These are phyloP conservation scores for Lycium ferocissimum DNA, from an alignment of 257 asterid genomes.

Conservation along the genomic window DNA sequence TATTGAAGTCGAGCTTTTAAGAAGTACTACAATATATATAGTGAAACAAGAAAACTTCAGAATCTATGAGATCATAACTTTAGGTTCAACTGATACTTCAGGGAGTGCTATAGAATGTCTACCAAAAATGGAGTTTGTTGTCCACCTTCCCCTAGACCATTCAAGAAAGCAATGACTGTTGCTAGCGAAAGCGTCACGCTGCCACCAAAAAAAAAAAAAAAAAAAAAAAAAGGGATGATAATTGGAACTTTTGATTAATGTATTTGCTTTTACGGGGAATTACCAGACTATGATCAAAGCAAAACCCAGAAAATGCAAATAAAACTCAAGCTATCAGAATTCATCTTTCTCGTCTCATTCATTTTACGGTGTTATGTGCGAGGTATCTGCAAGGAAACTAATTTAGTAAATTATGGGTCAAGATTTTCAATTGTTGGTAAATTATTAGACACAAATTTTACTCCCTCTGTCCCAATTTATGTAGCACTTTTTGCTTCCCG, in stretches of 20 bases:
- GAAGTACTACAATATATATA: conserved; percentile 54
- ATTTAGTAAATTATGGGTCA: background rate
- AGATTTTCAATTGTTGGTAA: background rate
- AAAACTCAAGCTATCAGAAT: background rate
- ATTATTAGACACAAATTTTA: background rate
- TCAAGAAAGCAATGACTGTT: conserved; percentile 62
- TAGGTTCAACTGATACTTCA: background rate
- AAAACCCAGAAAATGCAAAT: background rate
- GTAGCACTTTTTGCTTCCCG: too few relatives aligned
- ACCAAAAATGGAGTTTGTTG: conserved; percentile 62
- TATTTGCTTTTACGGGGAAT: background rate
- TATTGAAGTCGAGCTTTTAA: conserved; percentile 67
- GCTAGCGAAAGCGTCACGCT: conserved; percentile 60
- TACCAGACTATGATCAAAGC: background rate
- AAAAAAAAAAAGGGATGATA: background rate
- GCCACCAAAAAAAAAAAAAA: conserved; percentile 34
- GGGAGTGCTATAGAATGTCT: conserved; percentile 27
- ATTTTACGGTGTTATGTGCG: background rate
- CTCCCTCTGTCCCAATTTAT: background rate
- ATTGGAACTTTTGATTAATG: background rate
- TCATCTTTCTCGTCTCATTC: background rate
- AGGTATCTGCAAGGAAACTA: too few relatives aligned
- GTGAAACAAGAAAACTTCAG: background rate
- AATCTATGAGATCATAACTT: background rate
- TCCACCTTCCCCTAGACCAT: conserved; percentile 73